Conservation (phyloP, 176 grass and related monocot species). For the Themeda triandra region DNA sequence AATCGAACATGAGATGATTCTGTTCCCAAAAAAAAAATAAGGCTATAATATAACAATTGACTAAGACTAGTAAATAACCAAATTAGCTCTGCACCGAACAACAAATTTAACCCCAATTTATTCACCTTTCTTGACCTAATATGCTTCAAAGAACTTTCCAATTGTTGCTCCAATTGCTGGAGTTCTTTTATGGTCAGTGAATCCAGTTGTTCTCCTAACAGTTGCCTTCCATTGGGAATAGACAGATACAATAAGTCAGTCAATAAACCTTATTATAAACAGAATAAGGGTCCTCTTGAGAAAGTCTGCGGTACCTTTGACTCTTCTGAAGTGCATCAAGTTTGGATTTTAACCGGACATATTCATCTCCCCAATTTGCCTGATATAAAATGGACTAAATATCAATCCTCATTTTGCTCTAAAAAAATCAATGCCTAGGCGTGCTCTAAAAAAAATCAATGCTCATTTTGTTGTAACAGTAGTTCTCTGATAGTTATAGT, state of each 20-base stretch:
- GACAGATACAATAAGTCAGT: neutral
- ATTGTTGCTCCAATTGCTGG: constrained; percentile 80
- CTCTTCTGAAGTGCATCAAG: constrained; percentile 68
- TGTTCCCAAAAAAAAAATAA: constrained; percentile 38
- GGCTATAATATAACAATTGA: constrained; percentile 2
- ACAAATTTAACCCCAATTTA: neutral
- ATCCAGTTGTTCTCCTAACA: constrained; percentile 79
- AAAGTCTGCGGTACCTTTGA: constrained; percentile 50
- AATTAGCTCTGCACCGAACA: neutral
- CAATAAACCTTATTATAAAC: neutral
- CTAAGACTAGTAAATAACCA: neutral
- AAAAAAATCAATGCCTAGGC: neutral
- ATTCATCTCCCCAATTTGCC: constrained; percentile 66
- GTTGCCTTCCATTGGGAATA: constrained; percentile 49
- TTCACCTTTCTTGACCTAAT: constrained; percentile 90
- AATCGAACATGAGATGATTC: constrained; percentile 64
- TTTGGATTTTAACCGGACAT: constrained; percentile 54
- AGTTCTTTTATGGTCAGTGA: constrained; percentile 65
- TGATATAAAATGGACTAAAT: constrained; percentile 16
- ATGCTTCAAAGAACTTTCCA: constrained; percentile 73
- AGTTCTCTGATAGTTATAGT: neutral
- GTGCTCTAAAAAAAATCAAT: too few relatives aligned
- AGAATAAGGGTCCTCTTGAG: constrained; percentile 5
- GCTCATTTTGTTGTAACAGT: too few relatives aligned
- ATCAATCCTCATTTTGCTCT: neutral